Conservation (phyloP, 1,284 basidiomycete genomes). For the Heterobasidion parviporum region DNA sequence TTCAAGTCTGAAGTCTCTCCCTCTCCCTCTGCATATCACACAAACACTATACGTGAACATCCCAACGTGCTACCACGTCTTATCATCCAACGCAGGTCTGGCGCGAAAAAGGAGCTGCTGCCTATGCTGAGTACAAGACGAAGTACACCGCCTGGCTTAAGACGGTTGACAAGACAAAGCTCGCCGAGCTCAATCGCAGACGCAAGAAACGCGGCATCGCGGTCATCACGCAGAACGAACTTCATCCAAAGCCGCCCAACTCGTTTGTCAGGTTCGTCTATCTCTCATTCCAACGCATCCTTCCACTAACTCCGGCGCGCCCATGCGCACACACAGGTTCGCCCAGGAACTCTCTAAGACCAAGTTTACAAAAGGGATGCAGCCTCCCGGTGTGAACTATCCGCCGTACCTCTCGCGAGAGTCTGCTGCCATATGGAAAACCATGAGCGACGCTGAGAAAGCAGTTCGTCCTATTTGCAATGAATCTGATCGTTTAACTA, state of each 20-base stretch:
- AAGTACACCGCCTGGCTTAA: not conserved
- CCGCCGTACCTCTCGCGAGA: not conserved
- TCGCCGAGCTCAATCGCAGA: conserved; percentile 1
- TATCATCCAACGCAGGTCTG: conserved; percentile 4
- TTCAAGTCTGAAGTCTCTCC: too few species aligned
- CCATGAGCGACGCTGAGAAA: conserved; percentile 9
- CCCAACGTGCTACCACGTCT: not conserved
- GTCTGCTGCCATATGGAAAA: conserved; percentile 1
- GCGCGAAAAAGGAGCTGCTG: not conserved
- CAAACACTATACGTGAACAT: not conserved
- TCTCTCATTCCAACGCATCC: not conserved
- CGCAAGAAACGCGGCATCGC: conserved; percentile 1
- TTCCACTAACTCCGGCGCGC: not conserved
- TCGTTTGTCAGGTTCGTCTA: not conserved
- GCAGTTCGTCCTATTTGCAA: conserved; percentile 5
- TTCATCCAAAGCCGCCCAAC: not conserved
- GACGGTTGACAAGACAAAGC: not conserved
- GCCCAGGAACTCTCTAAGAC: not conserved
- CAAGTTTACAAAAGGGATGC: too few species aligned
- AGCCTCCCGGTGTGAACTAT: too few species aligned
- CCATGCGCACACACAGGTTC: not conserved
- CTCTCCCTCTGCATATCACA: too few species aligned
- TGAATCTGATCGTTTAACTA: not conserved
- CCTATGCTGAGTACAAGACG: conserved; percentile 2
- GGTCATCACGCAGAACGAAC: not conserved